Percentiles rank a stretch among this genome's conserved stretches.
phyloP scores from a whole-genome alignment of 257 asterid species.

The Knoxia roxburghii region DNA sequence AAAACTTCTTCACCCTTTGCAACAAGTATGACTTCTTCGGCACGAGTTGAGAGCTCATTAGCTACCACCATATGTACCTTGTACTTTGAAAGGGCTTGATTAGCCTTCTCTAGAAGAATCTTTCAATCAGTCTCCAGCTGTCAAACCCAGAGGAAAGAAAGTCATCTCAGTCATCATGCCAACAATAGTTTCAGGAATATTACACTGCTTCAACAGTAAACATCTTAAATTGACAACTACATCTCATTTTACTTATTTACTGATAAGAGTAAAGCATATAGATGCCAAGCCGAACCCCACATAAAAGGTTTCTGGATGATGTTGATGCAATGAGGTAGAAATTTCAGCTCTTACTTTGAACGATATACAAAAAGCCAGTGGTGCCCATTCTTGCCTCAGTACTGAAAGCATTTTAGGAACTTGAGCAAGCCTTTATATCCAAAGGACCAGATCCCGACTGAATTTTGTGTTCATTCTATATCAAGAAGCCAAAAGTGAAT shows the following conservation, averaged over 20 bases:
- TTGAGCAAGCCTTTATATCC: conserved; percentile 86
- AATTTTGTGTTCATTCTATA: conserved; percentile 75
- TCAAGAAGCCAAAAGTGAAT: neutral
- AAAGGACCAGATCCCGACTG: conserved; percentile 90
- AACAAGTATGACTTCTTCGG: conserved; percentile 82
- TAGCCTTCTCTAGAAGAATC: conserved; percentile 81
- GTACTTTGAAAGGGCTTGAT: conserved; percentile 64
- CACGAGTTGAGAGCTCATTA: conserved; percentile 86
- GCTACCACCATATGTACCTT: conserved; percentile 88
- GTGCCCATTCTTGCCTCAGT: conserved; percentile 88
- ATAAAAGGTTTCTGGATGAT: no score
- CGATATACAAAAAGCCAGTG: conserved; percentile 83
- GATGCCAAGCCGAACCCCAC: neutral
- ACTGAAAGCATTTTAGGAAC: conserved; percentile 91
- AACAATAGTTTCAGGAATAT: neutral
- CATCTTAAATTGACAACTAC: neutral
- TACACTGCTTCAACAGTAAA: neutral
- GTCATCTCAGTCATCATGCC: neutral
- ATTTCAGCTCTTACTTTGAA: conserved; percentile 56
- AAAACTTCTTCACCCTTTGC: conserved; percentile 39
- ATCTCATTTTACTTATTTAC: neutral
- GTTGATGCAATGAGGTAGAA: neutral
- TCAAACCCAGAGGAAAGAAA: neutral
- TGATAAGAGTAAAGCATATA: neutral
- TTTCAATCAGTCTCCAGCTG: conserved; percentile 85